Percentiles rank a stretch among this genome's conserved stretches.
These are phyloP conservation scores for Radiomyces spectabilis DNA, from an alignment of 192 early-diverging fungal species.

Conservation along the genomic window DNA sequence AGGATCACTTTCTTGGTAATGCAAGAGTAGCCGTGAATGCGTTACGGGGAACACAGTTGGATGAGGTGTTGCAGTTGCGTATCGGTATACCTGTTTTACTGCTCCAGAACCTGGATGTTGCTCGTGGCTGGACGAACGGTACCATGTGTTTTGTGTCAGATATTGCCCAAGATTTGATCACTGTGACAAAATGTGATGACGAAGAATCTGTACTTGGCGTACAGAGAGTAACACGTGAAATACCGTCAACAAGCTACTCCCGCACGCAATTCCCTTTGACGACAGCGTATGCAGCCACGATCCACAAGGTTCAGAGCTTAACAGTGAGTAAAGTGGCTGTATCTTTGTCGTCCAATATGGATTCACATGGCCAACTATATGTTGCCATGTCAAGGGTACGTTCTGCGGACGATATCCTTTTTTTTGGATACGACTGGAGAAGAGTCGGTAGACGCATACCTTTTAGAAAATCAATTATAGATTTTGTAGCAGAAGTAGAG, in stretches of 20 bases:
- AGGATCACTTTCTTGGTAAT: too few species aligned
- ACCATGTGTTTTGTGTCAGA: neutral
- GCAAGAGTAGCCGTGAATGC: too few species aligned
- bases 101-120: neutral
- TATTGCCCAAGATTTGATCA: neutral
- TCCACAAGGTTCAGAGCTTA: neutral
- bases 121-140: neutral
- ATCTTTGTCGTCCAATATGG: too few species aligned
- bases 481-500: too few species aligned
- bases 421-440: too few species aligned
- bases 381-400: too few species aligned
- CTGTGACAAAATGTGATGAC: neutral
- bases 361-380: too few species aligned
- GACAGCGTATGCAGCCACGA: neutral
- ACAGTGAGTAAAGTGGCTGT: neutral
- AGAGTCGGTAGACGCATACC: too few species aligned
- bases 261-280: neutral
- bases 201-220: neutral
- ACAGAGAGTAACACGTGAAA: neutral
- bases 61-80: neutral
- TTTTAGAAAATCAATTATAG: too few species aligned
- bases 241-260: neutral
- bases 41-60: neutral
- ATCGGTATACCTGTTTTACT: neutral
- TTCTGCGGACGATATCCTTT: too few species aligned